Evolutionary conservation across 2,329 filamentous ascomycete species (phyloP), one percentile per base, ranked within the genome.

Genomic region (Sclerotinia minor): DNA sequence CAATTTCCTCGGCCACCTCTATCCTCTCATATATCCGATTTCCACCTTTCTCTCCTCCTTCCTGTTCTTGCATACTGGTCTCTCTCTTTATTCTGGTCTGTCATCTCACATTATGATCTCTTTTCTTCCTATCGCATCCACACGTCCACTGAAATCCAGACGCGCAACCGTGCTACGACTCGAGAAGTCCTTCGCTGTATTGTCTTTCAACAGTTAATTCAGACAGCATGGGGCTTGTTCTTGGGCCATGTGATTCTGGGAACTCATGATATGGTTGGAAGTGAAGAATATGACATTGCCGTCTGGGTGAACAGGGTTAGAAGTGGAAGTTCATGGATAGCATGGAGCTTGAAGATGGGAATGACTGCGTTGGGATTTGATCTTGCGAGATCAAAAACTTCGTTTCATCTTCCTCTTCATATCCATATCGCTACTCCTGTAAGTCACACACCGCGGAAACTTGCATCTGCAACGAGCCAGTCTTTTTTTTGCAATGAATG

Each of bases 141-240:
- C 80, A 97, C 94, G 0, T 94, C 94, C 19, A 92, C 92, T 63
- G 94, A 97, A 79, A 89, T 97, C 69, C 78, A 88, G 47, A 91
- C 92, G 79, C 87, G 94, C 75, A 97, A 97, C 79, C 92, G 92
- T 76, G 94, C 92, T 57, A 86, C 90, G 57, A 87, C 92, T 70
- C 91, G 85, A 80, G 89, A 97, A 97, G 32, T 65, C 6, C 15
- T 65, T 7, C 53, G 41, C 9, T 65, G 52, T 5, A 26, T 65
- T 2, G 17, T 65, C 41, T 19, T 6, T 15, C 64, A 65, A 11
- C 64, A 59, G 41, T 7, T 65, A 5, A 29, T 58, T 8, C 52
- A 58, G 41, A 59, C 38, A 1, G 19, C 24, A 45, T 65, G 64
- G 53, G 53, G 64, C 15, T 49, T 65, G 1, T 38, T 58, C 24